Base-by-base conservation (phyloP, 2,329 filamentous ascomycete genomes). In the Hymenotorrendiella dingleyae region DNA sequence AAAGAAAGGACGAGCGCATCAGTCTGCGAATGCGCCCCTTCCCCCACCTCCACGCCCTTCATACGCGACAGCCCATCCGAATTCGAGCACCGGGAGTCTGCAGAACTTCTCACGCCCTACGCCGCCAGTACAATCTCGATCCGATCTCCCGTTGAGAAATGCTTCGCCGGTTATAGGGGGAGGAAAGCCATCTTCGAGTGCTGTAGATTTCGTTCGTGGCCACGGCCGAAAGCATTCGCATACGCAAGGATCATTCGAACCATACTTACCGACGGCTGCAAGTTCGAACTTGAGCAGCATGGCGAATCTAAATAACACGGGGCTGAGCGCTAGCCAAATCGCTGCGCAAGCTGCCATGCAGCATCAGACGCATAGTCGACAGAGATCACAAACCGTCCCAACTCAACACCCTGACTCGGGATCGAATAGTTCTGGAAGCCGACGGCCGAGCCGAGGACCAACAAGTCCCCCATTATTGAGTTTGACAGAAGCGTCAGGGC, bases 261-360 rank as follows among this genome's bases (percentile, higher is more conserved):
- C 84, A 30, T 80, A 75, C 17, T 68, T 90, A 36, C 82, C 84
- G 17, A 81, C 78, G 63, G 66, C 60, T 66, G 55, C 54, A 28
- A 46, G 42, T 6, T 58, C 73, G 62, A 64, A 67, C 42, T 41
- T 56, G 26, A 46, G 49, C 43, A 57, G 43, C 32, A 61, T 59
- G 56, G 57, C 52, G 34, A 59, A 55, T 41, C 27, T 51, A 23
- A 64, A 63, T 62, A n/a, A n/a, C n/a, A 58, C 61, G 6, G 61
- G 61, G 24, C 56, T 80, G 63, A 64, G 66, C 65, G 79, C 84
- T n/a, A 87, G 84, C 62, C 82, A 87, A 62, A 87, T 89, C 50
- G 86, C 86, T 28, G 85, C 85, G 14, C 85, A 89, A 64, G 80
- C 85, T 8, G 86, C 86, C 57, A 80, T 86, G 67, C 76, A 77